Conservation (phyloP, 208 protist genomes). For the Strigomonas culicis region DNA sequence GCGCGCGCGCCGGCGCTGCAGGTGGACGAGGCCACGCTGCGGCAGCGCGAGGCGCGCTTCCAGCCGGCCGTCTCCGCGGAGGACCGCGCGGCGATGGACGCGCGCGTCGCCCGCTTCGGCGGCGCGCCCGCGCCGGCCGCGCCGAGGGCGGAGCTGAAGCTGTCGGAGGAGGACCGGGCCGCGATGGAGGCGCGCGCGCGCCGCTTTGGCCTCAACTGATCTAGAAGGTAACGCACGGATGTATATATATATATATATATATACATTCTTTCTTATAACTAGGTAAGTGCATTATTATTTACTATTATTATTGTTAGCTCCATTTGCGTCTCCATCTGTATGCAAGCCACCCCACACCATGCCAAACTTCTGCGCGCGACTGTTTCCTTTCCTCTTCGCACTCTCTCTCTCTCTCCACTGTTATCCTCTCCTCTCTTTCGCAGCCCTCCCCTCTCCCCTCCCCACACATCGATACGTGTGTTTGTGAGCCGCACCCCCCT, state of each 20-base stretch:
- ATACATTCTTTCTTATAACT: no score
- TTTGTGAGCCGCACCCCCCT: slow-evolving; percentile 3
- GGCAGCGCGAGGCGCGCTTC: slow-evolving; percentile 61
- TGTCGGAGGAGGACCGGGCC: slow-evolving; percentile 43
- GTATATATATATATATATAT: neutral
- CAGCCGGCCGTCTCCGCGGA: slow-evolving; percentile 16
- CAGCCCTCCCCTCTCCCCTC: neutral
- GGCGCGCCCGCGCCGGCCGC: neutral
- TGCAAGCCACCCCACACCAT: no score
- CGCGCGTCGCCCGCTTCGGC: neutral
- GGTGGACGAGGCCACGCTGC: slow-evolving; percentile 61
- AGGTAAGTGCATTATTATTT: no score
- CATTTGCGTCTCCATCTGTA: no score
- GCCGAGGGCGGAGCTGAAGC: slow-evolving; percentile 11
- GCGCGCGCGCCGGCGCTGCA: slow-evolving; percentile 20
- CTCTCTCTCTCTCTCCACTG: slow-evolving; percentile 11
- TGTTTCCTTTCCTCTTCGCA: neutral
- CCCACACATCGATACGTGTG: neutral
- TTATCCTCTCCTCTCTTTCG: neutral
- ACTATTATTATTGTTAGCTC: no score
- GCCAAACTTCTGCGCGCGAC: neutral
- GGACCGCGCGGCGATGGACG: neutral
- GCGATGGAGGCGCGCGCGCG: slow-evolving; percentile 37
- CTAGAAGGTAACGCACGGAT: neutral
- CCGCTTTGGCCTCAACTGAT: slow-evolving; percentile 38